A percentile compares a stretch with the other conserved stretches of the same genome.
Conservation (phyloP, 306 rosid genomes). For the Glycine soja region DNA sequence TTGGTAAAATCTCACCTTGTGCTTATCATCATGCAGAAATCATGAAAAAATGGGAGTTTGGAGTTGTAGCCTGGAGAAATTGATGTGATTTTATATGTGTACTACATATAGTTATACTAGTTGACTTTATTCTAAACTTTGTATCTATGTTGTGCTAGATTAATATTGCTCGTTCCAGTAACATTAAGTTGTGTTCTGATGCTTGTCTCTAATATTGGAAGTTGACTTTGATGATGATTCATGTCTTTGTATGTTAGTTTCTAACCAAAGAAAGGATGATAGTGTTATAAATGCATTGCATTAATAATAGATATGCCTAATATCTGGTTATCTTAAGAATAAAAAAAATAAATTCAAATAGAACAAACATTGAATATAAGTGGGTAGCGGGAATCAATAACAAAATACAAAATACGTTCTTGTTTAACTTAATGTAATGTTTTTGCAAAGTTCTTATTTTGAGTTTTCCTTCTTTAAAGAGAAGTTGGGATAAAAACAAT, state of each 20-base stretch:
- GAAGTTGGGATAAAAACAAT: no score
- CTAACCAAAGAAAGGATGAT: not conserved
- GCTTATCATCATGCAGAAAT: constrained; percentile 52
- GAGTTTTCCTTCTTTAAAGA: no score
- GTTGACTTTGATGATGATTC: constrained; percentile 3
- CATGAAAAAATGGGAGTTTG: constrained; percentile 32
- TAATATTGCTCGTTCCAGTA: not conserved
- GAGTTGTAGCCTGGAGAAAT: constrained; percentile 4
- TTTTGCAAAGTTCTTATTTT: no score
- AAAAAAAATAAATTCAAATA: no score
- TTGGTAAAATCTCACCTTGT: constrained; percentile 8
- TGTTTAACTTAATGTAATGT: no score
- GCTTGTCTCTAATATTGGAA: constrained; percentile 21
- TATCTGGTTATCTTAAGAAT: not conserved
- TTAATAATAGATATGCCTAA: not conserved
- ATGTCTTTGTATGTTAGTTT: not conserved
- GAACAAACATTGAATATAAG: no score
- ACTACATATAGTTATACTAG: not conserved
- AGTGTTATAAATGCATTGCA: not conserved
- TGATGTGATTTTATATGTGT: not conserved
- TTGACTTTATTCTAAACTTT: not conserved
- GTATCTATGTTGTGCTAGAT: constrained; percentile 5
- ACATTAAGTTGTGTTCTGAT: constrained; percentile 7
- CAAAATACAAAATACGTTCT: no score
- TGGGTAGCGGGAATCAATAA: no score